phyloP scores from a whole-genome alignment of 2,329 filamentous ascomycete species.

The Talaromyces sp. region DNA sequence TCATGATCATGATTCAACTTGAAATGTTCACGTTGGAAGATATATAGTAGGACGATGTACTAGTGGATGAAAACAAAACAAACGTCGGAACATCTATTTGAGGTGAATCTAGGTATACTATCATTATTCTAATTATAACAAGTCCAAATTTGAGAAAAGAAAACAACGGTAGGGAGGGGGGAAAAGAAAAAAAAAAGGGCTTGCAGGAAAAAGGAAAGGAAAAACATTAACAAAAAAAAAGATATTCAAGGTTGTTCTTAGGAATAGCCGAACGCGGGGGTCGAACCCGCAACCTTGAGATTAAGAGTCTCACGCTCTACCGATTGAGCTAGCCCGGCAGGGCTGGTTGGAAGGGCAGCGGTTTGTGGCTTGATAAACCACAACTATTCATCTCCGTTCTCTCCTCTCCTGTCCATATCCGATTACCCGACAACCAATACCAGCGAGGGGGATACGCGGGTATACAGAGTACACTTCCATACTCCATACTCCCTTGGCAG shows the following conservation, averaged over 20 bases:
- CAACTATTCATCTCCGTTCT: not conserved
- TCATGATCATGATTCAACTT: too few relatives aligned
- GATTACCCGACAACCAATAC: not conserved
- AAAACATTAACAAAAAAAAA: too few relatives aligned
- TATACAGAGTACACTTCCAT: not conserved
- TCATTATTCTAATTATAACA: too few relatives aligned
- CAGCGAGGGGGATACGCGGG: not conserved
- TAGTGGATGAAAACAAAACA: too few relatives aligned
- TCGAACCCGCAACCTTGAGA: constrained; percentile 49
- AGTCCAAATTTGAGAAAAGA: too few relatives aligned
- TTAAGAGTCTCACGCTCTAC: constrained; percentile 56
- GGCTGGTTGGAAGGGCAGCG: constrained; percentile 4
- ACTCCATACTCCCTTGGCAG: not conserved
- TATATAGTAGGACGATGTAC: too few relatives aligned
- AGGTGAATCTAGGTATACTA: too few relatives aligned
- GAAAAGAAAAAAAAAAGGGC: not conserved
- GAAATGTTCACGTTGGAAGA: too few relatives aligned
- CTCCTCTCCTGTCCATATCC: not conserved
- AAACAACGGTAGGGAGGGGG: not conserved
- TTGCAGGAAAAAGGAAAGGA: constrained; percentile 1
- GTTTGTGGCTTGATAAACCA: not conserved
- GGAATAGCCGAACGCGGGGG: constrained; percentile 45
- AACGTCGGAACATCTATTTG: too few relatives aligned
- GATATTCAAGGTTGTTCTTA: constrained; percentile 22
- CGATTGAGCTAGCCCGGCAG: constrained; percentile 56